A percentile compares a stretch with the other conserved stretches of the same genome.
Conservation (phyloP, 371 early-diverging fungal species). For the Zychaea mexicana region DNA sequence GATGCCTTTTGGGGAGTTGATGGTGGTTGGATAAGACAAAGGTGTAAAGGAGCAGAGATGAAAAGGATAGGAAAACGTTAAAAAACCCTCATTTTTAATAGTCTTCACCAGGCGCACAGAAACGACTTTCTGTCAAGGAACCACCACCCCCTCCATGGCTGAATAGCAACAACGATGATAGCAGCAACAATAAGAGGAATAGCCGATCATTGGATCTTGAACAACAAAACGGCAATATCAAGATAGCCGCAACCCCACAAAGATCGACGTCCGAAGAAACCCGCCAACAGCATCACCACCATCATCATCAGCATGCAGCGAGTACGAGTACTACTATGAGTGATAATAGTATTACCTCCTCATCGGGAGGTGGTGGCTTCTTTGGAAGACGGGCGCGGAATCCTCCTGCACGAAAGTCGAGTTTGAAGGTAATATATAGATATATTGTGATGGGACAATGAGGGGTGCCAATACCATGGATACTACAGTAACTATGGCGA, state of each 20-base stretch:
- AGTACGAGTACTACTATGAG: neutral
- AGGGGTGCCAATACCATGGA: too few relatives aligned
- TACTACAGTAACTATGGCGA: too few relatives aligned
- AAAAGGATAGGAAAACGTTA: neutral
- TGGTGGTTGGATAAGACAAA: neutral
- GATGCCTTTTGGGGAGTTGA: neutral
- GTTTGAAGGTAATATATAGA: neutral
- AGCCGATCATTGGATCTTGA: slow-evolving; percentile 40
- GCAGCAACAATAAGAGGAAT: slow-evolving; percentile 12
- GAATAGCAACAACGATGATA: neutral
- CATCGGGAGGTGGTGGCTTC: neutral
- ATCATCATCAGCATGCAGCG: neutral
- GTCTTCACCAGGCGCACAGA: neutral
- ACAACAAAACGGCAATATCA: slow-evolving; percentile 5
- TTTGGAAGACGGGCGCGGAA: slow-evolving; percentile 2
- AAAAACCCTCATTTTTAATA: neutral
- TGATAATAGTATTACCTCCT: neutral
- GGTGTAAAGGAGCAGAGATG: neutral
- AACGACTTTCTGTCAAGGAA: slow-evolving; percentile 1
- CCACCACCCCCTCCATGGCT: slow-evolving; percentile 1
- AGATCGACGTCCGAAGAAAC: slow-evolving; percentile 28
- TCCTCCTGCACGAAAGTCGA: slow-evolving; percentile 1
- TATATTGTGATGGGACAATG: neutral
- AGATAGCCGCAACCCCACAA: slow-evolving; percentile 14
- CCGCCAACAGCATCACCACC: neutral